Conservation (phyloP, 257 asterid genomes). For the Solanum bukasovii region DNA sequence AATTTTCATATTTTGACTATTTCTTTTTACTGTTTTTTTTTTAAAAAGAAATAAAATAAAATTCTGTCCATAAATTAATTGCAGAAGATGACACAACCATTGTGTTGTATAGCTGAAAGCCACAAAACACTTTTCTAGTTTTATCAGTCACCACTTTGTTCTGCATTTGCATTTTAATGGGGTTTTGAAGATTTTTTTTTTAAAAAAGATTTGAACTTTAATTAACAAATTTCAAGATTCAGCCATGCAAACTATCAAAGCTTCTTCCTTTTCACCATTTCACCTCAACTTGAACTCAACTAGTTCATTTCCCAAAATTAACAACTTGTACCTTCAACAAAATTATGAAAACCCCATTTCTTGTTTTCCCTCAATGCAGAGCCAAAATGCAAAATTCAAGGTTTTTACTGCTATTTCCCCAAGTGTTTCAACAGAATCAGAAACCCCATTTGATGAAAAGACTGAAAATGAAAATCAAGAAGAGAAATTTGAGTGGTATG, state of each 20-base stretch:
- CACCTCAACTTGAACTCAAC: slow-evolving; percentile 1
- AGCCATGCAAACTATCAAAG: slow-evolving; percentile 53
- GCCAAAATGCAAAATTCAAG: slow-evolving; percentile 30
- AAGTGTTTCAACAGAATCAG: slow-evolving; percentile 10
- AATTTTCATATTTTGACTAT: background rate
- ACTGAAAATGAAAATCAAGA: slow-evolving; percentile 7
- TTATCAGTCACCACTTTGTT: background rate
- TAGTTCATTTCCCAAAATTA: background rate
- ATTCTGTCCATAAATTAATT: background rate
- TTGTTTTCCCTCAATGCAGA: slow-evolving; percentile 2
- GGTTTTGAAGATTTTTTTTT: background rate
- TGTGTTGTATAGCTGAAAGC: background rate
- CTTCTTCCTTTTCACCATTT: slow-evolving; percentile 20
- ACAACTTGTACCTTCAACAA: slow-evolving; percentile 6
- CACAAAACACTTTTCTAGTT: background rate
- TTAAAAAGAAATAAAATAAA: background rate
- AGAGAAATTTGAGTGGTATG: slow-evolving; percentile 72
- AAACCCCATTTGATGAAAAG: slow-evolving; percentile 9
- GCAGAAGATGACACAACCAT: background rate
- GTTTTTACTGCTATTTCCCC: slow-evolving; percentile 38
- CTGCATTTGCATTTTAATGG: background rate
- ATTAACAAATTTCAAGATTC: background rate
- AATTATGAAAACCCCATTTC: slow-evolving; percentile 3
- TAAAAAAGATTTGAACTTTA: background rate
- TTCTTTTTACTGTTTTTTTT: background rate